Evolutionary conservation across 2,329 filamentous ascomycete species (phyloP), one percentile per base, ranked within the genome.

Genomic region (Scedosporium boydii): DNA sequence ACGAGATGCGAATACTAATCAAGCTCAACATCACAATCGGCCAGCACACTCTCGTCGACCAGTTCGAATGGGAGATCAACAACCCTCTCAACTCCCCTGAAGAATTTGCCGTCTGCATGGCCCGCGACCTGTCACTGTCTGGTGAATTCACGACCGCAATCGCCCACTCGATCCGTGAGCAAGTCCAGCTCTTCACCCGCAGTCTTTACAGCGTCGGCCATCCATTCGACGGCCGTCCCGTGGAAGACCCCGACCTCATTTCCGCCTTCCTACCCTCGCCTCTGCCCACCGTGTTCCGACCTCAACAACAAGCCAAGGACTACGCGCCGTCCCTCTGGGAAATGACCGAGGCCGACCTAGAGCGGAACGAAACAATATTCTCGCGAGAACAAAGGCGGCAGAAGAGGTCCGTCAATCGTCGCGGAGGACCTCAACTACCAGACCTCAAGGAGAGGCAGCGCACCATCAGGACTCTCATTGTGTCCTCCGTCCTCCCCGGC

Each of bases 41-140:
- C 48, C 89, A 91, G 66, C 91, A 96, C 71, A 98, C 93, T 0
- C 80, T 99, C 27, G 88, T 97, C 42, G 95, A 99, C 70, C 95
- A 98, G 72, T 98, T 99, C 65, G 95, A 99, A 75, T 99, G 95
- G 95, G 95, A 99, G 69, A 92, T 98, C 72, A 98, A 98, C 75
- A 96, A 96, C 72, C 89, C 93, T 0, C 78, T 88, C 62, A 99
- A 99, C 73, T 96, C 90, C 0, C 92, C 95, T 2, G 95, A 99
- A 75, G 91, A 96, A 63, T 99, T 99, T 73, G 95, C 95, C 27
- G 80, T 85, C 65, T 87, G 87, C 71, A 96, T 98, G 91, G 87
- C 93, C 0, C 85, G 87, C 64, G 95, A 99, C 70, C 82, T 99
- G 27, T 93, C 93, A 4, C 82, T 99, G 18, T 91, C 91, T 0